Percentiles rank a stretch among this genome's conserved stretches.
These are phyloP conservation scores for Fusarium vanettenii DNA, from an alignment of 2,329 filamentous ascomycete species.

Conservation along the genomic window DNA sequence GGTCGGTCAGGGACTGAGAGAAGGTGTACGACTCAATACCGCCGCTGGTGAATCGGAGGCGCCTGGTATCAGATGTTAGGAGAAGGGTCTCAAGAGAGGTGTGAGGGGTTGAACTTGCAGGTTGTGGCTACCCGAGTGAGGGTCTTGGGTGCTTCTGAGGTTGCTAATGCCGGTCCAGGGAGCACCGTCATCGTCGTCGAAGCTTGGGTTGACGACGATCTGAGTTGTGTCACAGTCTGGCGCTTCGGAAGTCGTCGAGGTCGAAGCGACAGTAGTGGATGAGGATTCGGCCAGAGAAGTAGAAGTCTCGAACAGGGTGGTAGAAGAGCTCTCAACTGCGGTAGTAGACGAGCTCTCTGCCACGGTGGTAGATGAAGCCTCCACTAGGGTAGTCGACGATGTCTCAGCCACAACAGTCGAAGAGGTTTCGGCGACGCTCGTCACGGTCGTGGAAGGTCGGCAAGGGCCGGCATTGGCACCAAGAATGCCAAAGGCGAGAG, in stretches of 20 bases:
- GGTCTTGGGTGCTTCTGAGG: neutral
- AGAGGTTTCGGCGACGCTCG: neutral
- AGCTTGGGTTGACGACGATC: neutral
- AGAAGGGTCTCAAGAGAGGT: no score
- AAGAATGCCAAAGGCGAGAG: neutral
- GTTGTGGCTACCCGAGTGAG: neutral
- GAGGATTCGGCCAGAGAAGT: neutral
- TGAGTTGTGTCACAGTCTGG: neutral
- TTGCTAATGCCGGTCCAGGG: neutral
- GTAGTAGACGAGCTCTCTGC: neutral
- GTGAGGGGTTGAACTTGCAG: neutral
- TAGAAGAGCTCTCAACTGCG: neutral
- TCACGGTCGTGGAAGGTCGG: neutral
- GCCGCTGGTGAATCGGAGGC: neutral
- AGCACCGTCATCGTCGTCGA: neutral
- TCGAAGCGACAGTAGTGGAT: neutral
- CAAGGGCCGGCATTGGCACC: neutral
- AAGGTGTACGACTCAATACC: neutral
- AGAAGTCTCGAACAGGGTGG: neutral
- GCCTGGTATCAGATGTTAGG: neutral
- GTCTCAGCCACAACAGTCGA: neutral
- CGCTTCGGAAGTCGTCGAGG: neutral
- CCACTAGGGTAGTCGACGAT: neutral
- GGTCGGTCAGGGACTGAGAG: neutral
- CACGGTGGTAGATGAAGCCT: neutral